Percentiles rank a stretch among this genome's conserved stretches.
Evolutionary conservation across 1,284 basidiomycete genomes (phyloP).

Genomic region (Lentinus polychrous): DNA sequence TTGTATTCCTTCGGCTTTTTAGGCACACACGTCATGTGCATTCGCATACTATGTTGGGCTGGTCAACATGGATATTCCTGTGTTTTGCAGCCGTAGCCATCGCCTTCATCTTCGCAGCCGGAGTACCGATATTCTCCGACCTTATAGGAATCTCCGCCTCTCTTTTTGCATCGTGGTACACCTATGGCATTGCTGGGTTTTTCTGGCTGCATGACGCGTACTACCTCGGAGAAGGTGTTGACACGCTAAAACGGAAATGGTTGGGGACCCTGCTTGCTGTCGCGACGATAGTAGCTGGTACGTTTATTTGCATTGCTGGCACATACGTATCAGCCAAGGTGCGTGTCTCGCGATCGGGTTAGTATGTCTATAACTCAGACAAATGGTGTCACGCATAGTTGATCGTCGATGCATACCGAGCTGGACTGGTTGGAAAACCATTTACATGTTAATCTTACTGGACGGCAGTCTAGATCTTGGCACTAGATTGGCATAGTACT

Average conservation of each 20-base stretch:
- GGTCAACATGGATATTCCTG: slow-evolving; percentile 47
- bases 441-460: slow-evolving; percentile 38
- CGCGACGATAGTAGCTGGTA: slow-evolving; percentile 39
- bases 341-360: slow-evolving; percentile 10
- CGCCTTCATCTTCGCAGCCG: slow-evolving; percentile 48
- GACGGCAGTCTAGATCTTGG: no score
- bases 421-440: slow-evolving; percentile 39
- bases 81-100: slow-evolving; percentile 37
- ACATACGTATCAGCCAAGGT: slow-evolving; percentile 49
- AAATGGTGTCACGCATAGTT: slow-evolving; percentile 27
- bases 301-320: slow-evolving; percentile 47
- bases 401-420: slow-evolving; percentile 40
- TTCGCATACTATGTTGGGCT: slow-evolving; percentile 49
- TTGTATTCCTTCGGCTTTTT: slow-evolving; percentile 55
- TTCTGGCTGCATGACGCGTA: slow-evolving; percentile 50
- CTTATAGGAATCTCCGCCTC: slow-evolving; percentile 47
- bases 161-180: slow-evolving; percentile 54
- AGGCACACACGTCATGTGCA: slow-evolving; percentile 52
- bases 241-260: slow-evolving; percentile 26
- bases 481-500: no score
- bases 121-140: slow-evolving; percentile 49
- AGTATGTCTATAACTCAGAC: slow-evolving; percentile 2
- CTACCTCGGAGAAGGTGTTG: slow-evolving; percentile 31
- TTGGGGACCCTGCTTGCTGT: slow-evolving; percentile 31
- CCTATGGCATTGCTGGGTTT: slow-evolving; percentile 48